Evolutionary conservation across 768 basidiomycete genomes (phyloP).

Genomic region (Russula earlei): DNA sequence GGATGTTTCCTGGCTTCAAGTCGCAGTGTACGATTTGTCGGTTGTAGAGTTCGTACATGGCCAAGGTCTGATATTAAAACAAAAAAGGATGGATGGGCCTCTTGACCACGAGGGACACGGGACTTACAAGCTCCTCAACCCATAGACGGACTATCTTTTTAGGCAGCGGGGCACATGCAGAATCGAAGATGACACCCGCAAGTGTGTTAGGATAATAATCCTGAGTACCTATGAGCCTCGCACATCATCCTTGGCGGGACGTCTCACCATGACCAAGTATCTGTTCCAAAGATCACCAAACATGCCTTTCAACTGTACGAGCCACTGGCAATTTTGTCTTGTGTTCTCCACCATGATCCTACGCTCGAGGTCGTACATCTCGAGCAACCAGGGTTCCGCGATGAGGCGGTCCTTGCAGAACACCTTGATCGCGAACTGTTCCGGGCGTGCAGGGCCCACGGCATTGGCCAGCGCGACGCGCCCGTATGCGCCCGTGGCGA

Average conservation of each 20-base stretch:
- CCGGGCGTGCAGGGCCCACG: background rate
- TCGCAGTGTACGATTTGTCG: slow-evolving; percentile 39
- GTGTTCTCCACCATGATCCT: slow-evolving; percentile 2
- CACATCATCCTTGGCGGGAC: no score
- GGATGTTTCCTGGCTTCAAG: slow-evolving; percentile 36
- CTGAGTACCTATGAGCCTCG: background rate
- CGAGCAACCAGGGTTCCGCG: background rate
- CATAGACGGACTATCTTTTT: background rate
- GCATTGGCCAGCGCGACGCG: slow-evolving; percentile 11
- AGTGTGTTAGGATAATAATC: slow-evolving; percentile 16
- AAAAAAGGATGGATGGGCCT: background rate
- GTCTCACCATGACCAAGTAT: slow-evolving; percentile 13
- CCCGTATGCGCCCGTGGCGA: slow-evolving; percentile 6
- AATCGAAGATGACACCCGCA: background rate
- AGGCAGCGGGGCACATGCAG: background rate
- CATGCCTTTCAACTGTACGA: background rate
- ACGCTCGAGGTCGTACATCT: background rate
- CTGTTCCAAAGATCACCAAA: slow-evolving; percentile 9
- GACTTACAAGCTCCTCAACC: slow-evolving; percentile 12
- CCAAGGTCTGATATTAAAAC: slow-evolving; percentile 1
- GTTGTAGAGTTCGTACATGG: slow-evolving; percentile 28
- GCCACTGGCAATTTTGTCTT: background rate
- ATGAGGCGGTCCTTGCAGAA: background rate
- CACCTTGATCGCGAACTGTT: slow-evolving; percentile 9
- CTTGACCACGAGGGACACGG: background rate